phyloP scores from a whole-genome alignment of 2,329 filamentous ascomycete species.

The Cercospora sp. region DNA sequence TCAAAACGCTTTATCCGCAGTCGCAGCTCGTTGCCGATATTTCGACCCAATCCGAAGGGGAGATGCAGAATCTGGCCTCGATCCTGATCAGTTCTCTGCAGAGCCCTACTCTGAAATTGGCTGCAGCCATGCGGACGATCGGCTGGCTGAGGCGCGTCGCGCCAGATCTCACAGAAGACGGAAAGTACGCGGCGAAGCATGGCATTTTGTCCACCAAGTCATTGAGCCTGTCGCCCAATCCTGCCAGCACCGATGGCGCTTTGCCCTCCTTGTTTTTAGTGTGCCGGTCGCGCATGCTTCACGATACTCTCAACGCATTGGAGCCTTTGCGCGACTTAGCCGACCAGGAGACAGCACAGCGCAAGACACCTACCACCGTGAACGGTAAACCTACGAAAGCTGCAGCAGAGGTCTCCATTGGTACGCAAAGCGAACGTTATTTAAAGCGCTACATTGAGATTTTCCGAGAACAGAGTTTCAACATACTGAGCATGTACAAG shows the following conservation, averaged over 20 bases:
- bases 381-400: constrained; percentile 42
- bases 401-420: constrained; percentile 52
- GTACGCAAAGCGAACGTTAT: constrained; percentile 91
- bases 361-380: constrained; percentile 34
- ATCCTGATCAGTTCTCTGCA: constrained; percentile 79
- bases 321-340: constrained; percentile 84
- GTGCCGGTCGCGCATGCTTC: constrained; percentile 77
- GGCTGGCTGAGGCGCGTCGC: constrained; percentile 87
- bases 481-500: constrained; percentile 90
- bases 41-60: constrained; percentile 73
- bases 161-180: constrained; percentile 66
- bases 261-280: constrained; percentile 84
- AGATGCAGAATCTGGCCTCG: constrained; percentile 84
- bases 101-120: constrained; percentile 77
- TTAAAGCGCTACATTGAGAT: constrained; percentile 96
- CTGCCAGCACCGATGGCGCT: constrained; percentile 57
- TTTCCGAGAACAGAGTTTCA: constrained; percentile 95
- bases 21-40: constrained; percentile 75
- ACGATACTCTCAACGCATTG: constrained; percentile 77
- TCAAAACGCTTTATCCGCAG: constrained; percentile 78
- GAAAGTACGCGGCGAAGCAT: constrained; percentile 21
- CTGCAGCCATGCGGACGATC: constrained; percentile 84
- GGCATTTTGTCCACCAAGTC: constrained; percentile 36
- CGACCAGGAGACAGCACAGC: constrained; percentile 71
- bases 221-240: constrained; percentile 29